These are phyloP conservation scores for Aureobasidium subglaciale DNA, from an alignment of 2,329 filamentous ascomycete species.

Conservation along the genomic window DNA sequence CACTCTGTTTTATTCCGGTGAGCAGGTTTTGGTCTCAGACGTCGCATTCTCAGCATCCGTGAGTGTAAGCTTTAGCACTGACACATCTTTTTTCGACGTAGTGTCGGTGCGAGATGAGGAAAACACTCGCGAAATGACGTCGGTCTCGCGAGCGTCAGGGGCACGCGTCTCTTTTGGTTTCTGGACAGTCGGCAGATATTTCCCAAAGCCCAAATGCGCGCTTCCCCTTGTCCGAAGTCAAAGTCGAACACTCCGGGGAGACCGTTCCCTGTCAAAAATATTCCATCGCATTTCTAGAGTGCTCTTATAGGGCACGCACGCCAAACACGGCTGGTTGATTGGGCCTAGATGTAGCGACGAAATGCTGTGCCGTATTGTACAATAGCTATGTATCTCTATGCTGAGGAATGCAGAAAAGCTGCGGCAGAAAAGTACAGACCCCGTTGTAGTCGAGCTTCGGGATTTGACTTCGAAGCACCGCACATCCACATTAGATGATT, in stretches of 20 bases:
- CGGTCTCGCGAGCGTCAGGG: neutral
- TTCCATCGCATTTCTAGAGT: conserved; percentile 3
- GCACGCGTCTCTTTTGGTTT: neutral
- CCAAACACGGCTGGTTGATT: neutral
- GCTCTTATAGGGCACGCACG: neutral
- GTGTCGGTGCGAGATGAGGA: conserved; percentile 6
- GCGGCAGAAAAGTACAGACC: too few relatives aligned
- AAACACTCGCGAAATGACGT: conserved; percentile 3
- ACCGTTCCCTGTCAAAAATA: conserved; percentile 2
- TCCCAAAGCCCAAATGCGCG: neutral
- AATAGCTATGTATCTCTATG: neutral
- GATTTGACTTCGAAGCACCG: neutral
- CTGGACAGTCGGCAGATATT: neutral
- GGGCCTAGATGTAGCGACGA: neutral
- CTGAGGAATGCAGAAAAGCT: too few relatives aligned
- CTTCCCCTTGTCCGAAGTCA: neutral
- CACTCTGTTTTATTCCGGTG: neutral
- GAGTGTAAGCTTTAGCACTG: neutral
- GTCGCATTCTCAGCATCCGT: neutral
- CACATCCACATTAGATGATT: conserved; percentile 1
- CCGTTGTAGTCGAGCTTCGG: neutral
- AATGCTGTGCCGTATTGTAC: neutral
- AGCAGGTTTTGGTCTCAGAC: neutral
- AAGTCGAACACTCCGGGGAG: neutral
- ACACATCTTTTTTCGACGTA: neutral